A percentile compares a stretch with the other conserved stretches of the same genome.
These are phyloP conservation scores for Triadica sebifera DNA, from an alignment of 345 rosid species.

Conservation along the genomic window DNA sequence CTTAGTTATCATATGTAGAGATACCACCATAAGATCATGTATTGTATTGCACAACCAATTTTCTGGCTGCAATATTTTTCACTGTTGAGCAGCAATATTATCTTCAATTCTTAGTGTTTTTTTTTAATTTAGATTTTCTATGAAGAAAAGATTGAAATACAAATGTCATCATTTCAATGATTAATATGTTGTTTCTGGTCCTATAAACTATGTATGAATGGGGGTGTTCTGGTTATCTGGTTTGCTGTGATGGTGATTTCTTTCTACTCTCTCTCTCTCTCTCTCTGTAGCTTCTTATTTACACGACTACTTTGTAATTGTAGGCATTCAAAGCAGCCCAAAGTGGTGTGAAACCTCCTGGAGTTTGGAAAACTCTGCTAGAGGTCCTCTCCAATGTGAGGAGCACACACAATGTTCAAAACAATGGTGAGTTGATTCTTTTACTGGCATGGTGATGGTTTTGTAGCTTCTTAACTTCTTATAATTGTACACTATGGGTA, in stretches of 20 bases:
- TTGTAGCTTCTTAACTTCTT: neutral
- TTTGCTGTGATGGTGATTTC: neutral
- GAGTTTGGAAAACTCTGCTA: constrained; percentile 67
- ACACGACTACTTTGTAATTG: neutral
- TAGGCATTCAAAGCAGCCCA: constrained; percentile 84
- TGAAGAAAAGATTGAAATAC: neutral
- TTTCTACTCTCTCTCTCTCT: neutral
- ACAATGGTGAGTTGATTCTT: constrained; percentile 52
- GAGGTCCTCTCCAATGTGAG: constrained; percentile 68
- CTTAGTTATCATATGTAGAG: too few species aligned
- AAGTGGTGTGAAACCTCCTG: constrained; percentile 69
- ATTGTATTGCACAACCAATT: too few species aligned
- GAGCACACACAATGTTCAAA: constrained; percentile 42
- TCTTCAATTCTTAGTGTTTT: too few species aligned
- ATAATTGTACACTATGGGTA: neutral
- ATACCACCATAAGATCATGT: too few species aligned
- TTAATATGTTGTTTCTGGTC: neutral
- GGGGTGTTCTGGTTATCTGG: neutral
- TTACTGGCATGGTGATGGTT: neutral
- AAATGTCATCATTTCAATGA: neutral
- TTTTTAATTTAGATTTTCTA: too few species aligned
- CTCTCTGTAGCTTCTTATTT: neutral
- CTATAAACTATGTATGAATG: neutral
- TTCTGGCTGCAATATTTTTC: too few species aligned
- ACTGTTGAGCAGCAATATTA: too few species aligned